These are phyloP conservation scores for Marasmius sp. DNA, from an alignment of 1,284 basidiomycete species.

Conservation along the genomic window DNA sequence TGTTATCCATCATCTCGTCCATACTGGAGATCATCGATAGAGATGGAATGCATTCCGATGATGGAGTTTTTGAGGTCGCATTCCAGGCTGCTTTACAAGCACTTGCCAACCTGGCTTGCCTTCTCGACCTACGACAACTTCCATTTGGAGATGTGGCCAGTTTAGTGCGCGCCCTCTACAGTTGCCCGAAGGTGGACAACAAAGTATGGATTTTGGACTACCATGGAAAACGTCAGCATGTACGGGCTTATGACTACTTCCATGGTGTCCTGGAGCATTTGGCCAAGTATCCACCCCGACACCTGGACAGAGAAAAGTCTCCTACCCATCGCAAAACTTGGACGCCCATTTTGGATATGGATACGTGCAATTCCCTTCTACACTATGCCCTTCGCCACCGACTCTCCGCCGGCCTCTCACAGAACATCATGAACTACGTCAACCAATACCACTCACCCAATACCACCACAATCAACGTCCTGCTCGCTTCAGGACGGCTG, in stretches of 20 bases:
- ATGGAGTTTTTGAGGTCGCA: conserved; percentile 11
- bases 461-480: conserved; percentile 53
- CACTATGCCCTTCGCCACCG: conserved; percentile 64
- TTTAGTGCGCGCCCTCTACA: conserved; percentile 49
- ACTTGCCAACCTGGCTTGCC: conserved; percentile 53
- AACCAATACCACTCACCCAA: conserved; percentile 32
- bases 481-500: conserved; percentile 56
- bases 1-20: conserved; percentile 2
- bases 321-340: conserved; percentile 13
- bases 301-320: conserved; percentile 18
- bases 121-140: conserved; percentile 50
- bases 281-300: conserved; percentile 21
- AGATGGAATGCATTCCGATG: conserved; percentile 15
- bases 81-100: conserved; percentile 48
- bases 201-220: conserved; percentile 42
- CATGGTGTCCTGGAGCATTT: conserved; percentile 54
- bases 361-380: conserved; percentile 61
- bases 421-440: conserved; percentile 57
- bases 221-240: conserved; percentile 25
- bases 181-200: conserved; percentile 45
- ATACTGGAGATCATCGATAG: conserved; percentile 18
- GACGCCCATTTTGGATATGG: conserved; percentile 31
- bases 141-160: conserved; percentile 42
- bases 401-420: conserved; percentile 47
- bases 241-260: conserved; percentile 57